Evolutionary conservation across 2,329 filamentous ascomycete genomes (phyloP).

Genomic region (Dothidotthia symphoricarpi): DNA sequence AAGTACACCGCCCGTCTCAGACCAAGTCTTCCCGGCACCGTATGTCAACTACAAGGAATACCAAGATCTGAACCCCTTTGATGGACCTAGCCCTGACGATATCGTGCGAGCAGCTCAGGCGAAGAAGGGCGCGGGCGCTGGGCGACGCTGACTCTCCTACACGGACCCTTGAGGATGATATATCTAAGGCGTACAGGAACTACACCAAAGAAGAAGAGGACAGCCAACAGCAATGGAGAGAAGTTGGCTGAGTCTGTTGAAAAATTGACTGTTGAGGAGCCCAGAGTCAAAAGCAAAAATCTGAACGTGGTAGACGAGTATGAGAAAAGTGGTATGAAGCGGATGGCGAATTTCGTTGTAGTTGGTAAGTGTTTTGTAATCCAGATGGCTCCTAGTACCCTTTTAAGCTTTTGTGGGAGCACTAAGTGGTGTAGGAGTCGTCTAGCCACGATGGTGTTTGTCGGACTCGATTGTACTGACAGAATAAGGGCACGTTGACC

Average conservation of each 20-base stretch:
- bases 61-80: constrained; percentile 62
- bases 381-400: not conserved
- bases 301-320: constrained; percentile 82
- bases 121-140: constrained; percentile 45
- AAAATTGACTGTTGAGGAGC: constrained; percentile 51
- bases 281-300: constrained; percentile 68
- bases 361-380: constrained; percentile 61
- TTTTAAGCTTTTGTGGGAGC: not conserved
- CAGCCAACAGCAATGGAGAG: constrained; percentile 16
- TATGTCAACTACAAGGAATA: constrained; percentile 38
- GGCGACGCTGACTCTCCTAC: constrained; percentile 27
- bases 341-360: constrained; percentile 84
- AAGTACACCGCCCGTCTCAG: not conserved
- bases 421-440: no score
- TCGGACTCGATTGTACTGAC: constrained; percentile 1
- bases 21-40: constrained; percentile 38
- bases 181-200: constrained; percentile 27
- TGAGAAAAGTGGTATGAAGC: constrained; percentile 71
- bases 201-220: constrained; percentile 30
- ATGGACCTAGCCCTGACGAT: constrained; percentile 88
- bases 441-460: no score
- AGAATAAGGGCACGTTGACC: constrained; percentile 80
- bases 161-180: constrained; percentile 4
- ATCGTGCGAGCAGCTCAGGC: constrained; percentile 78
- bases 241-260: constrained; percentile 50